Evolutionary conservation across 106 monocot genomes (phyloP).

Genomic region (Dendrobium nobile): DNA sequence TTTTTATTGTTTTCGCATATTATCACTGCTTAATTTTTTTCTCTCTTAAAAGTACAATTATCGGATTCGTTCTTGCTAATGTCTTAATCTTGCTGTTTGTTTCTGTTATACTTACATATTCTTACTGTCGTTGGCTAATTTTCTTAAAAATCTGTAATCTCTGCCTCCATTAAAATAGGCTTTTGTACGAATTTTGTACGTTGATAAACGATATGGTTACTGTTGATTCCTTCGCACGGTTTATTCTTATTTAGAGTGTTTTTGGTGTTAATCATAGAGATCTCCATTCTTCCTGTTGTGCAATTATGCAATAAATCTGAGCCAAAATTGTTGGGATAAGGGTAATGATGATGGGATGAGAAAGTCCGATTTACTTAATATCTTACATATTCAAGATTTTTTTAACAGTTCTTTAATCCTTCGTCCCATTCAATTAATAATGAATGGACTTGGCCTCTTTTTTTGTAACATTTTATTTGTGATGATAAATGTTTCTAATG

Average conservation of each 20-base stretch:
- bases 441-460: background rate
- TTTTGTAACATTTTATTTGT: background rate
- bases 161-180: background rate
- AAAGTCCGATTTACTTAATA: background rate
- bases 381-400: background rate
- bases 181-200: background rate
- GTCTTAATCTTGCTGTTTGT: background rate
- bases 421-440: background rate
- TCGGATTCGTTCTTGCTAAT: background rate
- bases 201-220: background rate
- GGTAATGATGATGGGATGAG: background rate
- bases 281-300: background rate
- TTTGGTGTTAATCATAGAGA: background rate
- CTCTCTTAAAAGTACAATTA: background rate
- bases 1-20: background rate
- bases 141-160: background rate
- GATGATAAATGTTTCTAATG: background rate
- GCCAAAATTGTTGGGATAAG: background rate
- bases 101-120: background rate
- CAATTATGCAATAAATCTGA: background rate
- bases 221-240: background rate
- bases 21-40: background rate
- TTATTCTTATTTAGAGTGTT: background rate
- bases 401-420: background rate
- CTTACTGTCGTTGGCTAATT: background rate